Evolutionary conservation across 768 basidiomycete species (phyloP).

Genomic region (Mycena haematopus): DNA sequence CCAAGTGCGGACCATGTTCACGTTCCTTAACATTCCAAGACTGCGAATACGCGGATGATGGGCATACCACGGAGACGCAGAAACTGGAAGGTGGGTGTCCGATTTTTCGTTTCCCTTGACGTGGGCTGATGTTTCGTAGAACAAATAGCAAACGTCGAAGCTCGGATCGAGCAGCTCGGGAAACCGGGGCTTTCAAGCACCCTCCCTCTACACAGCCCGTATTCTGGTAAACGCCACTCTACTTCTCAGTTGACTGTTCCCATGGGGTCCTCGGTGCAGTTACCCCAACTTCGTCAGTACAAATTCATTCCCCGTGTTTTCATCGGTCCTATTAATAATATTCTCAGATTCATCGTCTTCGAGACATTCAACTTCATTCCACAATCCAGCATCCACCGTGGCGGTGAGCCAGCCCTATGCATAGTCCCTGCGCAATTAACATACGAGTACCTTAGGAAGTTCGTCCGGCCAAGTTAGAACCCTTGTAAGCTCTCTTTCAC

Average conservation of each 20-base stretch:
- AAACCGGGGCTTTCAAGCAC: slow-evolving; percentile 28
- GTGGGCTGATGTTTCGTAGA: slow-evolving; percentile 27
- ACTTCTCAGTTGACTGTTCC: too few relatives aligned
- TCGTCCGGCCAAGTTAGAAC: slow-evolving; percentile 19
- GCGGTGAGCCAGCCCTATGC: not conserved
- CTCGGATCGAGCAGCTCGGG: slow-evolving; percentile 44
- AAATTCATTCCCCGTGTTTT: not conserved
- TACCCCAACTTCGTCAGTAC: not conserved
- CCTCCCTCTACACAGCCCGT: slow-evolving; percentile 37
- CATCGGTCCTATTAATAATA: too few relatives aligned
- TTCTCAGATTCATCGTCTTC: not conserved
- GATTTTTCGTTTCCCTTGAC: not conserved
- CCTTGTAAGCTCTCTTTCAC: slow-evolving; percentile 14
- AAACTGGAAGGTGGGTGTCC: slow-evolving; percentile 17
- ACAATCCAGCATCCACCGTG: not conserved
- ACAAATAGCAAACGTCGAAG: slow-evolving; percentile 44
- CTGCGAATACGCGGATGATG: slow-evolving; percentile 31
- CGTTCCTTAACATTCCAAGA: slow-evolving; percentile 28
- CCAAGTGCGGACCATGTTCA: slow-evolving; percentile 27
- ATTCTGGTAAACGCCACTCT: slow-evolving; percentile 16
- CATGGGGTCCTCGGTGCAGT: not conserved
- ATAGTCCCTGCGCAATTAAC: not conserved
- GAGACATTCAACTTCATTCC: not conserved
- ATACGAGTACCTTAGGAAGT: slow-evolving; percentile 4
- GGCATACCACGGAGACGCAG: slow-evolving; percentile 20